Conservation (phyloP, 208 protist genomes). For the Trypanosoma brucei region DNA sequence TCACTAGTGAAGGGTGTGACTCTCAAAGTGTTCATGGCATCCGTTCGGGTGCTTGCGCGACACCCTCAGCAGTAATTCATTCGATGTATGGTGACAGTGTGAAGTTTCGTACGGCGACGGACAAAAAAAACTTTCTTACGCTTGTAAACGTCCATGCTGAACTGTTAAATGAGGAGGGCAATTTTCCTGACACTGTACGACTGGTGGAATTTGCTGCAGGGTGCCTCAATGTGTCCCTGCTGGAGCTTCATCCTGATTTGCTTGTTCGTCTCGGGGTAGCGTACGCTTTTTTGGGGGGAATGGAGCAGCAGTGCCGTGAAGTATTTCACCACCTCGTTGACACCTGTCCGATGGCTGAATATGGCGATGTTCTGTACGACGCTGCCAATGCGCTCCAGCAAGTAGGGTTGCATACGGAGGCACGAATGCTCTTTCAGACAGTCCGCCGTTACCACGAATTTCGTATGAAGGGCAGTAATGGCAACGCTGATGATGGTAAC, state of each 20-base stretch:
- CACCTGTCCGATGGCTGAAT: conserved; percentile 77
- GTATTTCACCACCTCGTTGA: conserved; percentile 77
- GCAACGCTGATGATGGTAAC: background rate
- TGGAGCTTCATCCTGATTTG: conserved; percentile 81
- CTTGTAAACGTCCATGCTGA: conserved; percentile 86
- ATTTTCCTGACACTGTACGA: conserved; percentile 67
- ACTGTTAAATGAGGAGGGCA: conserved; percentile 79
- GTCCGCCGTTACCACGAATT: conserved; percentile 69
- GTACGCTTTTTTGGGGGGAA: conserved; percentile 67
- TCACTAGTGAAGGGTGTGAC: conserved; percentile 1
- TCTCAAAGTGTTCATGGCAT: background rate
- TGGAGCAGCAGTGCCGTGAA: conserved; percentile 57
- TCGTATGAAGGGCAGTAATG: conserved; percentile 18
- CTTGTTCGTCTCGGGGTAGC: conserved; percentile 77
- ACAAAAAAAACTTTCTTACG: conserved; percentile 76
- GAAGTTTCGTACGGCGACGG: conserved; percentile 31
- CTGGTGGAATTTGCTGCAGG: conserved; percentile 64
- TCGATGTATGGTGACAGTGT: conserved; percentile 54
- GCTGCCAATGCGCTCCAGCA: conserved; percentile 68
- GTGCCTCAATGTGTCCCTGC: conserved; percentile 54
- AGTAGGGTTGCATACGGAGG: conserved; percentile 63
- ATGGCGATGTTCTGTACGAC: conserved; percentile 80
- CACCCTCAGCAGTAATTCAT: conserved; percentile 14
- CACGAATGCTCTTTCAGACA: conserved; percentile 53
- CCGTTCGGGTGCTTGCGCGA: background rate